These are phyloP conservation scores for Geranomyces michiganensis DNA, from an alignment of 192 early-diverging fungal genomes.

Conservation along the genomic window DNA sequence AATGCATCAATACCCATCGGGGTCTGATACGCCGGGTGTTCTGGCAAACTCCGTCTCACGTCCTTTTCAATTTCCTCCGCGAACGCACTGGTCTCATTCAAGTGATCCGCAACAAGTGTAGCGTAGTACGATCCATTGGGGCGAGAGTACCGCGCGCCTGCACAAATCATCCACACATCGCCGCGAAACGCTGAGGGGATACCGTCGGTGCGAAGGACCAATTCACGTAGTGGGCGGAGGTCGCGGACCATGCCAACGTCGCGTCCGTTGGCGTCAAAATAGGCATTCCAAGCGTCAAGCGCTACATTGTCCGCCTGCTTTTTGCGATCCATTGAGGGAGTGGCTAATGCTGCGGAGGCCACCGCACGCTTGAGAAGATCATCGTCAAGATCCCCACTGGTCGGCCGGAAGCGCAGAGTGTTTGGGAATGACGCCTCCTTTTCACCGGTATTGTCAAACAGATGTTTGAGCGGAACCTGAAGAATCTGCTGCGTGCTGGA, in stretches of 20 bases:
- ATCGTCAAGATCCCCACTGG: slow-evolving; percentile 7
- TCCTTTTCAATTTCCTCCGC: slow-evolving; percentile 70
- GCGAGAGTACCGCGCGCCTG: slow-evolving; percentile 57
- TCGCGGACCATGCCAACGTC: slow-evolving; percentile 60
- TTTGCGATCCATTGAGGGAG: slow-evolving; percentile 1
- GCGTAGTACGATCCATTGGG: slow-evolving; percentile 51
- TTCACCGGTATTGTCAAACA: slow-evolving; percentile 40
- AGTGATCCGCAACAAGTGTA: slow-evolving; percentile 41
- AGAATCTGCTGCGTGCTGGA: slow-evolving; percentile 35
- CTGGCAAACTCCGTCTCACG: slow-evolving; percentile 60
- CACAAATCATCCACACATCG: slow-evolving; percentile 59
- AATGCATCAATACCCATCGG: slow-evolving; percentile 55
- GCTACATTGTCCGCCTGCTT: slow-evolving; percentile 21
- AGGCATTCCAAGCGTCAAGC: slow-evolving; percentile 45
- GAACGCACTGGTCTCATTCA: slow-evolving; percentile 43
- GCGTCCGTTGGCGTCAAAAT: slow-evolving; percentile 50
- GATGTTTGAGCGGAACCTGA: slow-evolving; percentile 45
- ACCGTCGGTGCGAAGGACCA: slow-evolving; percentile 50
- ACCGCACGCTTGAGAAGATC: slow-evolving; percentile 5
- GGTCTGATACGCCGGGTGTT: slow-evolving; percentile 62
- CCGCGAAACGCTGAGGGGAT: slow-evolving; percentile 52
- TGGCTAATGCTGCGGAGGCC: neutral
- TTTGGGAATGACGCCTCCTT: slow-evolving; percentile 26
- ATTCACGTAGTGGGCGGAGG: slow-evolving; percentile 46
- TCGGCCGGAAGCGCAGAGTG: slow-evolving; percentile 14